phyloP scores from a whole-genome alignment of 2,329 filamentous ascomycete genomes.

The Magnaporthales sp. region DNA sequence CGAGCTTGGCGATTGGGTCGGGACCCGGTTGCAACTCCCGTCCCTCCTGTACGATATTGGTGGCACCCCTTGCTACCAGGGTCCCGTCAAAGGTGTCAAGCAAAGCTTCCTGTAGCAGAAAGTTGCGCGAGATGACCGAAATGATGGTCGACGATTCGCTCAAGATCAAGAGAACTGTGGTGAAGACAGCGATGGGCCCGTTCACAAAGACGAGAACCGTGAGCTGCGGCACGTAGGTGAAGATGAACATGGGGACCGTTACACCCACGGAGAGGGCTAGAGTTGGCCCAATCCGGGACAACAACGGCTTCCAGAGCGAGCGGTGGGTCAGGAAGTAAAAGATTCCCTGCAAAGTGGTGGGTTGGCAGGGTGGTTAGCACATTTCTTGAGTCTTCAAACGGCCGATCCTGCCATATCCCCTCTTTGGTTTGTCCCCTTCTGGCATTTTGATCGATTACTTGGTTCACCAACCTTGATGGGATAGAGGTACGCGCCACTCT shows the following conservation, averaged over 20 bases:
- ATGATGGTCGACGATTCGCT: conserved; percentile 53
- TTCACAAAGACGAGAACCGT: conserved; percentile 77
- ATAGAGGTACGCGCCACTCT: conserved; percentile 76
- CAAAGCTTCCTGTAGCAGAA: conserved; percentile 72
- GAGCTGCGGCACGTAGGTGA: conserved; percentile 80
- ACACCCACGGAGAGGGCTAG: conserved; percentile 64
- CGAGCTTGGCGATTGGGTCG: conserved; percentile 48
- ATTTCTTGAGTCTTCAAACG: background rate
- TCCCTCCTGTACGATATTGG: conserved; percentile 61
- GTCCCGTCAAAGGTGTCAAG: conserved; percentile 84
- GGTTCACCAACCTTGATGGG: conserved; percentile 54
- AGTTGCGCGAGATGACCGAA: conserved; percentile 53
- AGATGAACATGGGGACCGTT: conserved; percentile 73
- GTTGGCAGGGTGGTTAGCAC: background rate
- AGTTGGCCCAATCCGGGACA: conserved; percentile 48
- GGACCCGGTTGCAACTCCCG: conserved; percentile 59
- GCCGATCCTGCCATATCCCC: background rate
- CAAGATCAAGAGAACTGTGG: conserved; percentile 60
- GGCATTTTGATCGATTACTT: background rate
- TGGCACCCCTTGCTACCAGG: conserved; percentile 40
- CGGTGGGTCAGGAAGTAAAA: conserved; percentile 49
- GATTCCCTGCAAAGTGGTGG: conserved; percentile 36
- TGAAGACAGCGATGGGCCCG: conserved; percentile 70
- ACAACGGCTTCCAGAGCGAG: conserved; percentile 49
- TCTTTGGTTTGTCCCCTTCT: background rate